Evolutionary conservation across 2,329 filamentous ascomycete genomes (phyloP).

Genomic region (Calonectria hongkongensis): DNA sequence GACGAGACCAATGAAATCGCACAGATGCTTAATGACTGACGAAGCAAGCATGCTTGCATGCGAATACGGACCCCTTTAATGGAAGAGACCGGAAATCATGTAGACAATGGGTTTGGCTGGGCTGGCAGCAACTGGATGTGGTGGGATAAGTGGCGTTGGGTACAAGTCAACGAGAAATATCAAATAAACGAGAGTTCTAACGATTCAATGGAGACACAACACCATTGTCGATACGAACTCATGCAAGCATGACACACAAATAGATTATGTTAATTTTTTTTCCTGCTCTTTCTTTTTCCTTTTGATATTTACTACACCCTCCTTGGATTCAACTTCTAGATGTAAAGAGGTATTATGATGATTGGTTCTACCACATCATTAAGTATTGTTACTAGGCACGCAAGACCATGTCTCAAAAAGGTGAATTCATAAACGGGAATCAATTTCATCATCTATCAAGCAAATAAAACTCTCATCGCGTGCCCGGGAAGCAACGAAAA

Average conservation of each 20-base stretch:
- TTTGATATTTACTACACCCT: no score
- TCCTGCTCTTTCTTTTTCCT: neutral
- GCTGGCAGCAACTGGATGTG: constrained; percentile 16
- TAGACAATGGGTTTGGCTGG: constrained; percentile 8
- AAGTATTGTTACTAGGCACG: neutral
- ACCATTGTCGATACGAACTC: constrained; percentile 49
- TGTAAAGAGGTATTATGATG: neutral
- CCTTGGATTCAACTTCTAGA: no score
- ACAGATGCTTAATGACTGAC: constrained; percentile 9
- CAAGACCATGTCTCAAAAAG: neutral
- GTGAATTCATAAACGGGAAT: constrained; percentile 51
- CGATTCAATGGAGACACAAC: constrained; percentile 28
- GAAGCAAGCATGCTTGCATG: constrained; percentile 18
- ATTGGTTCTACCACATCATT: neutral
- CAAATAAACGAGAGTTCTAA: constrained; percentile 18
- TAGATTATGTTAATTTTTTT: constrained; percentile 49
- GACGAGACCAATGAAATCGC: neutral
- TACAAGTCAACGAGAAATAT: constrained; percentile 25
- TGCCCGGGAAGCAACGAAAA: constrained; percentile 41
- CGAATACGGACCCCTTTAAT: neutral
- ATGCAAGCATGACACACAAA: constrained; percentile 47
- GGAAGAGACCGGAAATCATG: neutral
- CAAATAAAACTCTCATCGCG: constrained; percentile 46
- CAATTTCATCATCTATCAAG: constrained; percentile 59
- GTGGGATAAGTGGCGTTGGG: constrained; percentile 26